These are phyloP conservation scores for Globisporangium viniferum DNA, from an alignment of 352 stramenopile species.

Conservation along the genomic window DNA sequence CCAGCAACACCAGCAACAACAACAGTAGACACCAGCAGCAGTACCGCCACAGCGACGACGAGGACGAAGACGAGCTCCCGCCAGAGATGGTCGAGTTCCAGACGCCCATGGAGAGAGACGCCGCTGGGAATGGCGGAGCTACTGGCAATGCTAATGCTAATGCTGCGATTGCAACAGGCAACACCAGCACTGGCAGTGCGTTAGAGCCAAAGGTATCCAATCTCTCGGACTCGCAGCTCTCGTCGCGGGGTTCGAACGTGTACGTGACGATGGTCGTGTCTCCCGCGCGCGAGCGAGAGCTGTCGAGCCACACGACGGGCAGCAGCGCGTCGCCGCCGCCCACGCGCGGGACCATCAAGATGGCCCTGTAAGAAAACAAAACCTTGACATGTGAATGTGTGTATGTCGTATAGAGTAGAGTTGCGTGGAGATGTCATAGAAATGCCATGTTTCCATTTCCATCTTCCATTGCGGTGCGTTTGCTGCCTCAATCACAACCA, in stretches of 20 bases:
- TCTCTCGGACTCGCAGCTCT: neutral
- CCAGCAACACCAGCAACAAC: neutral
- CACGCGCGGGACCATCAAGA: conserved; percentile 10
- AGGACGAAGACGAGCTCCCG: conserved; percentile 10
- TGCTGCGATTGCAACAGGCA: neutral
- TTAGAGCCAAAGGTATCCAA: neutral
- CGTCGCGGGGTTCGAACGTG: conserved; percentile 14
- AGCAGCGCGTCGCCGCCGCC: neutral
- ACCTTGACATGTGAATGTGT: neutral
- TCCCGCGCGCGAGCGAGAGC: conserved; percentile 7
- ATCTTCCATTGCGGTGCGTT: no score
- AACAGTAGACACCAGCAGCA: neutral
- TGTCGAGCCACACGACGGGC: neutral
- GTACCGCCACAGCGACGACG: conserved; percentile 1
- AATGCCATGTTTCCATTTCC: no score
- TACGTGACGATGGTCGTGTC: conserved; percentile 19
- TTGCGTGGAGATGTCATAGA: no score
- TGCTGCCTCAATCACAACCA: no score
- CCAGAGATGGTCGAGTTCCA: conserved; percentile 20
- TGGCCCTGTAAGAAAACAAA: neutral
- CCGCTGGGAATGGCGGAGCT: neutral
- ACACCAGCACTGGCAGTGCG: neutral
- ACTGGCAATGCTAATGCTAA: neutral
- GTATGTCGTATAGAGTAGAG: neutral
- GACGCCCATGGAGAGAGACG: conserved; percentile 9